These are phyloP conservation scores for Diplocarpon rosae DNA, from an alignment of 2,329 filamentous ascomycete genomes.

Conservation along the genomic window DNA sequence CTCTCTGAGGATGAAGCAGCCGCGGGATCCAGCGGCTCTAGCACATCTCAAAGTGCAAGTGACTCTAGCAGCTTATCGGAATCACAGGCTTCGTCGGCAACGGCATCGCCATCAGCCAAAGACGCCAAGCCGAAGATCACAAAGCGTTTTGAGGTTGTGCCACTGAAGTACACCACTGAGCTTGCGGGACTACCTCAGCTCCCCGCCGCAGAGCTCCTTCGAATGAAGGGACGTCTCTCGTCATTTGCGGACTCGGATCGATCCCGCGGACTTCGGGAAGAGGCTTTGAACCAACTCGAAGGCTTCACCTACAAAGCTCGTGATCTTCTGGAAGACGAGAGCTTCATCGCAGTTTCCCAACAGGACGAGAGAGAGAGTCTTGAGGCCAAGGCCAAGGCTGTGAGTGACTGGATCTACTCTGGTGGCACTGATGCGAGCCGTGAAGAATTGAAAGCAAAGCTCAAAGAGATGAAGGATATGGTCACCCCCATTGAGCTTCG, in stretches of 20 bases:
- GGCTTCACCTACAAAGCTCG: conserved; percentile 81
- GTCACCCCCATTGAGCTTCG: conserved; percentile 68
- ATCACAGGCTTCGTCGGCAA: conserved; percentile 37
- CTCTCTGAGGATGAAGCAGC: conserved; percentile 50
- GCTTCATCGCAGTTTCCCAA: conserved; percentile 63
- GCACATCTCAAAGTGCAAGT: conserved; percentile 27
- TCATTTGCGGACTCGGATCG: conserved; percentile 82
- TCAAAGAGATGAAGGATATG: conserved; percentile 67
- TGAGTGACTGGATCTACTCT: conserved; percentile 84
- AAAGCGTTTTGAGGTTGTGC: conserved; percentile 25
- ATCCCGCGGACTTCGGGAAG: conserved; percentile 65
- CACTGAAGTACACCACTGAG: conserved; percentile 23
- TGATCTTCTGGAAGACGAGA: conserved; percentile 68
- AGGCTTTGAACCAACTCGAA: conserved; percentile 87
- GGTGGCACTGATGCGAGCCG: conserved; percentile 68
- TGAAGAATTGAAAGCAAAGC: conserved; percentile 62
- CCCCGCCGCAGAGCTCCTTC: conserved; percentile 20
- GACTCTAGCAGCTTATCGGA: conserved; percentile 36
- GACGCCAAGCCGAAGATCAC: conserved; percentile 20
- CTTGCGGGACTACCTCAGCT: conserved; percentile 22
- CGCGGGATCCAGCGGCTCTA: conserved; percentile 32
- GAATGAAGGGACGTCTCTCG: conserved; percentile 51
- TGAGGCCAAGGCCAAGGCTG: conserved; percentile 53
- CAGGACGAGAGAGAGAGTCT: conserved; percentile 55
- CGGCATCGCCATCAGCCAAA: conserved; percentile 23